Percentiles rank a stretch among this genome's conserved stretches.
Conservation (phyloP, 1,284 basidiomycete genomes). For the Rhodofomes roseus region DNA sequence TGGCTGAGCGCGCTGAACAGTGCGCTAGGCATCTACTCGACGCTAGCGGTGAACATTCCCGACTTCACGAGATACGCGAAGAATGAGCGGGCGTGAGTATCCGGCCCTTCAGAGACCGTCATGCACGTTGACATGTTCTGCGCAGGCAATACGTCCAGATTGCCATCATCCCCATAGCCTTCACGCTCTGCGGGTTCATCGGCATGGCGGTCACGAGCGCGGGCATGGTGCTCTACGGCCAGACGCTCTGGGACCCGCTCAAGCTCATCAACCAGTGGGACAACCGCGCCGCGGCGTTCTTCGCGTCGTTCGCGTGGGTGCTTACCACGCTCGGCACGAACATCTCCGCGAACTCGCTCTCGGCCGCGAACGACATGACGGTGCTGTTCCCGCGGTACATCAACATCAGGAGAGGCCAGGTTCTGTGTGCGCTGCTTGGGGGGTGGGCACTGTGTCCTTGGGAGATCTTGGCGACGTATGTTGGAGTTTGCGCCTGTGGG, state of each 20-base stretch:
- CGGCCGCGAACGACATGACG: slow-evolving; percentile 76
- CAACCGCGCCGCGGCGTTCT: slow-evolving; percentile 77
- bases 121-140: background rate
- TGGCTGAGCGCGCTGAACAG: slow-evolving; percentile 71
- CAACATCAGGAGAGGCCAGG: slow-evolving; percentile 73
- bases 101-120: background rate
- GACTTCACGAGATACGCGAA: slow-evolving; percentile 73
- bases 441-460: slow-evolving; percentile 58
- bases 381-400: slow-evolving; percentile 65
- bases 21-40: slow-evolving; percentile 62
- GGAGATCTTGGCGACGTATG: slow-evolving; percentile 47
- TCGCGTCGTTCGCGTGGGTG: slow-evolving; percentile 65
- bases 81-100: slow-evolving; percentile 49
- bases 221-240: slow-evolving; percentile 57
- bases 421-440: slow-evolving; percentile 70
- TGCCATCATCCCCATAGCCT: slow-evolving; percentile 64
- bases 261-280: slow-evolving; percentile 65
- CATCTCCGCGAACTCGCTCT: slow-evolving; percentile 73
- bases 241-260: slow-evolving; percentile 47
- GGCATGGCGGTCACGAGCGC: slow-evolving; percentile 71
- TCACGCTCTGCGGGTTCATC: slow-evolving; percentile 54
- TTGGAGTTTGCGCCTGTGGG: background rate
- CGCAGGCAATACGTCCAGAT: slow-evolving; percentile 65
- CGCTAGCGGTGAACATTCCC: slow-evolving; percentile 69
- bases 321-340: slow-evolving; percentile 72